Conservation (phyloP, 140 eudicot genomes). For the Flaveria floridana region DNA sequence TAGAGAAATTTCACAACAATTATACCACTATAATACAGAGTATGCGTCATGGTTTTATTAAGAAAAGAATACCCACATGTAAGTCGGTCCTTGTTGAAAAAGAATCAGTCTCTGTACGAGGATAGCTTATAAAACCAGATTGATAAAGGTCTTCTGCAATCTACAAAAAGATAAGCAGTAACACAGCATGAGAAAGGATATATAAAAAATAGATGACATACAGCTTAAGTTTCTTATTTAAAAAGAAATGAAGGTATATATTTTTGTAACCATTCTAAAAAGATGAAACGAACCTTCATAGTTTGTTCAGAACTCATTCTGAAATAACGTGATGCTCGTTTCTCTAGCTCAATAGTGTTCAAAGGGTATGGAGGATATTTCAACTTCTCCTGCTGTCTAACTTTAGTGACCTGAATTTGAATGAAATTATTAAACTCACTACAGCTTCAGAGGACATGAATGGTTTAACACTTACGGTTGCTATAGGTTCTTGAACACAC, state of each 20-base stretch:
- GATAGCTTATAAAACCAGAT: constrained; percentile 96
- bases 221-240: constrained; percentile 2
- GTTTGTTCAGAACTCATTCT: constrained; percentile 86
- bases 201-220: neutral
- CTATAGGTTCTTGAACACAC: constrained; percentile 85
- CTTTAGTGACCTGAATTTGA: constrained; percentile 70
- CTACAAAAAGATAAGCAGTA: constrained; percentile 17
- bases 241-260: constrained; percentile 11
- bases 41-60: constrained; percentile 3
- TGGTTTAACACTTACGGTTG: constrained; percentile 65
- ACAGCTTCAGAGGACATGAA: constrained; percentile 1
- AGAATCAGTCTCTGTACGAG: constrained; percentile 92
- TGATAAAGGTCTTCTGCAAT: constrained; percentile 92
- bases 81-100: constrained; percentile 72
- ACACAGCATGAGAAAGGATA: constrained; percentile 1
- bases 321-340: constrained; percentile 95
- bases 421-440: neutral
- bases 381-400: constrained; percentile 64
- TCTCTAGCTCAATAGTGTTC: constrained; percentile 95
- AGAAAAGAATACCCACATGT: constrained; percentile 48
- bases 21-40: neutral
- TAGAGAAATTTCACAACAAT: constrained; percentile 7
- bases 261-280: constrained; percentile 14
- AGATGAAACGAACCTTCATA: constrained; percentile 64
- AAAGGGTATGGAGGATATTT: constrained; percentile 92